Base-by-base conservation (phyloP, 129 eudicot species). In the Tagetes patula region DNA sequence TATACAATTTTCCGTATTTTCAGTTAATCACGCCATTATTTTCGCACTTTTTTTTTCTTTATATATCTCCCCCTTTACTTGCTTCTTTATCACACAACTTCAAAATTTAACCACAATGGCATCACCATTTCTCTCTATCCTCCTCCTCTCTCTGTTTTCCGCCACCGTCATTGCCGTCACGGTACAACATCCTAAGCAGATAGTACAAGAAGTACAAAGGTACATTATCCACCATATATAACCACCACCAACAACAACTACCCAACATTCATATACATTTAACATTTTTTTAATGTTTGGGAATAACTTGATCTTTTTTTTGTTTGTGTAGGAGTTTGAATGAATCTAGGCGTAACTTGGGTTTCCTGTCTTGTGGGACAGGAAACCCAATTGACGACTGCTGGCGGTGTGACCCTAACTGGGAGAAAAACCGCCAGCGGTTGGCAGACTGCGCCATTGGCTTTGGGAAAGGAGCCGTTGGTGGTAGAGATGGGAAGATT, bases 331-430 rank as follows among this genome's bases (percentile, higher is more conserved):
- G 96, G 85, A 84, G 83, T 38, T 65, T 89, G 52, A 89, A 89
- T 83, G 90, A 75, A 7, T 80, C 96, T 0, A 82, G 96, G 76
- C 78, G 96, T 75, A 87, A 90, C 58, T 63, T 90, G 73, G 93
- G 90, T 8, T 87, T 72, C 67, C 60, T 87, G 9, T 87, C 92
- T 0, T 90, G 96, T 49, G 89, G 89, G 72, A 85, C 96, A 0
- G 94, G 94, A 1, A 90, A 90, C 63, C 96, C 96, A 3, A 87
- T 90, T 7, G 96, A 90, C 60, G 94, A 87, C 43, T 90, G 96
- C 78, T 90, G 96, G 96, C 84, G 96, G 33, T 90, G 96, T 73
- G 94, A 87, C 65, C 83, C 89, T 0, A 71, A 90, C 13, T 90
- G 96, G 96, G 85, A 73, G 65, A 66, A 71, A 0, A 87, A 90